Percentiles rank a stretch among this genome's conserved stretches.
Conservation (phyloP, 768 basidiomycete species). For the Mycena venus region DNA sequence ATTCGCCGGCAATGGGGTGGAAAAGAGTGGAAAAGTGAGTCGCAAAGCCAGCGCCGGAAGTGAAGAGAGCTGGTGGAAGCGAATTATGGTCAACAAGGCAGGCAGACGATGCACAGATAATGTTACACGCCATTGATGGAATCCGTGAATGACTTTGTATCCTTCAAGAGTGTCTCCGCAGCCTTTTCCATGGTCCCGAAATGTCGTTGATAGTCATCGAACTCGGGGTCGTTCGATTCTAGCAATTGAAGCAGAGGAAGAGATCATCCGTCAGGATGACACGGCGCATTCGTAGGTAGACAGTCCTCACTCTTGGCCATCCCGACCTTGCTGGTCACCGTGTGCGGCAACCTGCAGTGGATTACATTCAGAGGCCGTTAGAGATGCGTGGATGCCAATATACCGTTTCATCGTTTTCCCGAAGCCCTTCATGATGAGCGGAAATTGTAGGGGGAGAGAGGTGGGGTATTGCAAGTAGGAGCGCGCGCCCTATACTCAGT, state of each 20-base stretch:
- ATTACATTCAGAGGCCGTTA: conserved; percentile 4
- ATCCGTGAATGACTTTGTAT: conserved; percentile 89
- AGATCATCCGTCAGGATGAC: neutral
- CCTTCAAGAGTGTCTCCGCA: conserved; percentile 92
- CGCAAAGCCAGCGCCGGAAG: conserved; percentile 71
- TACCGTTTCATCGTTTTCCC: conserved; percentile 85
- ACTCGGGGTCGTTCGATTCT: conserved; percentile 91
- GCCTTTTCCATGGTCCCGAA: conserved; percentile 84
- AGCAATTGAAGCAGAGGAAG: neutral
- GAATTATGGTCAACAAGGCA: conserved; percentile 9
- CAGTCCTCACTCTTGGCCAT: conserved; percentile 87
- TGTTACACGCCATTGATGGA: conserved; percentile 75
- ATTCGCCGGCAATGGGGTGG: conserved; percentile 80
- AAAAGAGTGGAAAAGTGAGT: conserved; percentile 75
- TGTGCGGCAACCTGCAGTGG: conserved; percentile 85
- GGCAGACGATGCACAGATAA: conserved; percentile 4
- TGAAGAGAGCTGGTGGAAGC: conserved; percentile 69
- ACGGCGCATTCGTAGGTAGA: neutral
- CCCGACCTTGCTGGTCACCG: conserved; percentile 89
- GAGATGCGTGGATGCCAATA: conserved; percentile 25
- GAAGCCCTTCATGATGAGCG: conserved; percentile 82
- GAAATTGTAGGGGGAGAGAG: neutral
- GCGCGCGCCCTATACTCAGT: conserved; percentile 16
- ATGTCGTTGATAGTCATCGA: conserved; percentile 87
- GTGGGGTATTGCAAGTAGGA: neutral